These are phyloP conservation scores for Babesia bovis DNA, from an alignment of 169 alveolate species.

Conservation along the genomic window DNA sequence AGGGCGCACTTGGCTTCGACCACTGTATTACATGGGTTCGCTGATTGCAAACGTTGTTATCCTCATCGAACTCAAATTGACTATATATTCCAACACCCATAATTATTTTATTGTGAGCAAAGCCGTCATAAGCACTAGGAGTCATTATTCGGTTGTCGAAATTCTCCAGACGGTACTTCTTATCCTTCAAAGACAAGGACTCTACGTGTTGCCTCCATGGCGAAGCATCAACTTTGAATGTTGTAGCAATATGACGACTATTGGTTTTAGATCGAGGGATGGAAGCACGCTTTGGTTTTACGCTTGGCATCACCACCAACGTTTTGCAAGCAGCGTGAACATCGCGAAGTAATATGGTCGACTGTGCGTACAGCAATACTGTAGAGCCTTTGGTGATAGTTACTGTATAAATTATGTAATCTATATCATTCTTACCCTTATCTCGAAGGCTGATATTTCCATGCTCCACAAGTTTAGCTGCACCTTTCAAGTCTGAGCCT, in stretches of 20 bases:
- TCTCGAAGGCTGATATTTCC: slow-evolving; percentile 24
- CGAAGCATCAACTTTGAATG: not conserved
- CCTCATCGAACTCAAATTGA: slow-evolving; percentile 58
- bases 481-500: slow-evolving; percentile 1
- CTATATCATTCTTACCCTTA: slow-evolving; percentile 1
- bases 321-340: not conserved
- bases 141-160: slow-evolving; percentile 39
- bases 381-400: slow-evolving; percentile 21
- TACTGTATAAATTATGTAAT: not conserved
- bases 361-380: slow-evolving; percentile 16
- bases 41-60: slow-evolving; percentile 43
- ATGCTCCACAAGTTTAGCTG: slow-evolving; percentile 12
- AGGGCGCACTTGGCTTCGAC: slow-evolving; percentile 9
- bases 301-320: not conserved
- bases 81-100: slow-evolving; percentile 65
- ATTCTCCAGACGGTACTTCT: slow-evolving; percentile 29
- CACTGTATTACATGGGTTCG: slow-evolving; percentile 30
- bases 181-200: not conserved
- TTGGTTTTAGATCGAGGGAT: slow-evolving; percentile 19
- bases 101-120: slow-evolving; percentile 40
- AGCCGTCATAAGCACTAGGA: slow-evolving; percentile 52
- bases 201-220: not conserved
- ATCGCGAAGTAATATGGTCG: slow-evolving; percentile 13
- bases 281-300: not conserved
- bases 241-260: slow-evolving; percentile 4